Percentiles rank a stretch among this genome's conserved stretches.
phyloP scores from a whole-genome alignment of 2,329 filamentous ascomycete genomes.

The Hypocreales sp. region DNA sequence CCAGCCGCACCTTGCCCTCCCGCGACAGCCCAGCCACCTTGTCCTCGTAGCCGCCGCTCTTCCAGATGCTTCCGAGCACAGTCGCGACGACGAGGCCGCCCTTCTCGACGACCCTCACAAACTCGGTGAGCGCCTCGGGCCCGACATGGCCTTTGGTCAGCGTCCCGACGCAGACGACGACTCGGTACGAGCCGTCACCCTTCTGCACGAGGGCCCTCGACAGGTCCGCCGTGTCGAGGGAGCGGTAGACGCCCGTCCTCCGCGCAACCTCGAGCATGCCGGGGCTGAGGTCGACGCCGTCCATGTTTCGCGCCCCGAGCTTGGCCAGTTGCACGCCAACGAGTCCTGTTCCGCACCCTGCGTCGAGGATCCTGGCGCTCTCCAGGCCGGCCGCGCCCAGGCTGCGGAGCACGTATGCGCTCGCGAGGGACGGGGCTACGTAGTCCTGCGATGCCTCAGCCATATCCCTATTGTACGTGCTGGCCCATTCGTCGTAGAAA shows the following conservation, averaged over 20 bases:
- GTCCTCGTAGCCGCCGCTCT: conserved; percentile 27
- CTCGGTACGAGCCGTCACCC: conserved; percentile 29
- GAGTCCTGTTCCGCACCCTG: conserved; percentile 40
- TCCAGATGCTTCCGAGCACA: conserved; percentile 33
- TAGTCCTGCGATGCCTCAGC: conserved; percentile 21
- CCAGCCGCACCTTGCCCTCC: conserved; percentile 12
- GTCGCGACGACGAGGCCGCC: conserved; percentile 34
- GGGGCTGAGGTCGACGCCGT: conserved; percentile 35
- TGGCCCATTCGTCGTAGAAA: conserved; percentile 21
- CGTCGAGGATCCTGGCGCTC: conserved; percentile 28
- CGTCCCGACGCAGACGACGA: conserved; percentile 36
- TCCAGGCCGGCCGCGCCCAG: conserved; percentile 11
- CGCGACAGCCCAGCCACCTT: conserved; percentile 22
- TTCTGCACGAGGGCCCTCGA: conserved; percentile 22
- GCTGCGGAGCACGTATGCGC: conserved; percentile 17
- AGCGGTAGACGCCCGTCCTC: conserved; percentile 29
- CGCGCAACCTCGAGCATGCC: conserved; percentile 37
- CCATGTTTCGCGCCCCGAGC: conserved; percentile 26
- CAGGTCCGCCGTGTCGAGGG: conserved; percentile 28
- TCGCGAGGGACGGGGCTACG: conserved; percentile 22
- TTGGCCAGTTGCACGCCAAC: conserved; percentile 30
- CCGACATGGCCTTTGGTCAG: conserved; percentile 40
- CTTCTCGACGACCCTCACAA: conserved; percentile 29
- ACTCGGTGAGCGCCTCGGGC: conserved; percentile 30
- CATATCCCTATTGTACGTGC: conserved; percentile 18